Conservation (phyloP, 23 red algal species). For the Cyanidiococcus yangmingshanensis region DNA sequence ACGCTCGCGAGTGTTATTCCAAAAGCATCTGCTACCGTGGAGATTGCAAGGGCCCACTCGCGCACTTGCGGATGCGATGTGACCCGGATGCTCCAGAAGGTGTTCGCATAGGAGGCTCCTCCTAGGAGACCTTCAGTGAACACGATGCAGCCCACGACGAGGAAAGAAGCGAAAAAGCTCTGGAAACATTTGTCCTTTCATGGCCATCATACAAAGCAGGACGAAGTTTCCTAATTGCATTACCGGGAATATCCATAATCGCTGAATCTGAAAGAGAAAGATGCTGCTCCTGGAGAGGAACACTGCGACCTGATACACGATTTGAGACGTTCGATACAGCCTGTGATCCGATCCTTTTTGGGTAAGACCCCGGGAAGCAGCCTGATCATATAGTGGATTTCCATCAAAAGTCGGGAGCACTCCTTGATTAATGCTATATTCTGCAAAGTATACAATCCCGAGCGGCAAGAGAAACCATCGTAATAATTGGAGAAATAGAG, state of each 20-base stretch:
- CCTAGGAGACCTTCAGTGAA: constrained; percentile 25
- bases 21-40: constrained; percentile 26
- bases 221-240: constrained; percentile 20
- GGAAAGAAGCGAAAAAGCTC: background rate
- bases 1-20: constrained; percentile 27
- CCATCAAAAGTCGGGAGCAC: constrained; percentile 20
- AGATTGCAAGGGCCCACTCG: constrained; percentile 27
- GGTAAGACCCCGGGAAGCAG: background rate
- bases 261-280: background rate
- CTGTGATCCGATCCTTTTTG: background rate
- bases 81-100: constrained; percentile 12
- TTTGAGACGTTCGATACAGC: constrained; percentile 15
- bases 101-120: constrained; percentile 27
- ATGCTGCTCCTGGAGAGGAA: constrained; percentile 26
- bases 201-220: background rate
- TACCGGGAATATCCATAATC: constrained; percentile 25
- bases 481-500: background rate
- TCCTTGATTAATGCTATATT: constrained; percentile 38
- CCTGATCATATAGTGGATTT: background rate
- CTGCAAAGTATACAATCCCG: constrained; percentile 25
- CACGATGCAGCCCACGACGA: background rate
- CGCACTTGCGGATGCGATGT: constrained; percentile 2
- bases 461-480: constrained; percentile 21
- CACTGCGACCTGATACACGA: constrained; percentile 27
- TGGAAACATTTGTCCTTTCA: background rate